Evolutionary conservation across 371 early-diverging fungal species (phyloP).

Genomic region (Mortierella sp.): DNA sequence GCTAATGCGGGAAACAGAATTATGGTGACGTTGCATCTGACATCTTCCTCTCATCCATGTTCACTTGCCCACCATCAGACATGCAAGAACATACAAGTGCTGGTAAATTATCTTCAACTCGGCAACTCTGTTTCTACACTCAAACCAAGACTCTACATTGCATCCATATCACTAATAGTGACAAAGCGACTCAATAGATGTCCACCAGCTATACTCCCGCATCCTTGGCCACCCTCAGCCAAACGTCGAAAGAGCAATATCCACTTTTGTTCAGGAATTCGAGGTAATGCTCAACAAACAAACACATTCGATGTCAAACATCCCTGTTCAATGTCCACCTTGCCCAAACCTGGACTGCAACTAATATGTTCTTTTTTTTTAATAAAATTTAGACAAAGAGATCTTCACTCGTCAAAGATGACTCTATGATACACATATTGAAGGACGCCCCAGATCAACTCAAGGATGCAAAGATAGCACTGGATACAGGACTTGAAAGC

Average conservation of each 20-base stretch:
- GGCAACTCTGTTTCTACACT: not conserved
- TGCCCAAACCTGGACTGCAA: not conserved
- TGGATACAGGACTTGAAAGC: constrained; percentile 11
- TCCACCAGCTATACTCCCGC: constrained; percentile 27
- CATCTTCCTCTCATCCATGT: no score
- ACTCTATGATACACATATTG: not conserved
- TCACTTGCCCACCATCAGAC: not conserved
- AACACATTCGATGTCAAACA: no score
- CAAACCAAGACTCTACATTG: not conserved
- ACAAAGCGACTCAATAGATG: constrained; percentile 10
- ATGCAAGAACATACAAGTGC: not conserved
- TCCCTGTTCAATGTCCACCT: no score
- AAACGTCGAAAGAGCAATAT: constrained; percentile 37
- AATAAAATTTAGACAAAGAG: constrained; percentile 25
- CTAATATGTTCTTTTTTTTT: not conserved
- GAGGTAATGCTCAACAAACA: constrained; percentile 25
- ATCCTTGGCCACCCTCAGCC: constrained; percentile 41
- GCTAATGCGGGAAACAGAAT: not conserved
- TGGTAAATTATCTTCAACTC: not conserved
- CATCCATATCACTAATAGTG: not conserved
- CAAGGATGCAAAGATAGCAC: constrained; percentile 7
- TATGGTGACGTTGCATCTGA: not conserved
- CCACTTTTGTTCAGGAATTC: constrained; percentile 36
- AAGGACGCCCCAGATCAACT: constrained; percentile 13
- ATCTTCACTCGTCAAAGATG: not conserved